Base-by-base conservation (phyloP, 1,284 basidiomycete species). In the Cystobasidiaceae sp. region DNA sequence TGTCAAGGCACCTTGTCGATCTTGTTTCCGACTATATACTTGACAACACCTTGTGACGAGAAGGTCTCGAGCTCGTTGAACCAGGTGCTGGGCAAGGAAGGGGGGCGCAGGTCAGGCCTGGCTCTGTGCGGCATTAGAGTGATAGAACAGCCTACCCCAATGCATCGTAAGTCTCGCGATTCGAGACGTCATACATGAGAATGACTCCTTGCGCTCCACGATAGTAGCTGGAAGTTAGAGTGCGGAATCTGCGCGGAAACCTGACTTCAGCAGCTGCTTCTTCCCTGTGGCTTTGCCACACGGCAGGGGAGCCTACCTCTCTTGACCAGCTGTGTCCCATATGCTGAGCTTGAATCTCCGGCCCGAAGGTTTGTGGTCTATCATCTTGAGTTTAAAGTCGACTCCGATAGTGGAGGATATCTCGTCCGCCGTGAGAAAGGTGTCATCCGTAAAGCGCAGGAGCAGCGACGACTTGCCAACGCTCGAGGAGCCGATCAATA, bases 11-110 rank as follows among this genome's bases (percentile, higher is more conserved):
- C 89, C 83, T 93, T 93, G 80, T 97, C 94, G 4, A 94, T 82
- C 78, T 97, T 98, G 79, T 98, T 98, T 7, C 83, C 84, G 1
- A 97, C 92, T 28, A 98, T 83, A 73, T 97, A 91, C 82, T 93
- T 91, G 54, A 93, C 89, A 13, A 62, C 63, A 23, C 49, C 54
- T 41, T 68, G 71, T 8, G 70, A 71, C 52, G 93, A 90, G 74
- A 97, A 97, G 25, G 90, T 94, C 74, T 96, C 91, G 9, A 98
- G 85, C 76, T 98, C 94, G 56, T 85, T 85, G 77, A 90, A 92
- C 94, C 96, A 98, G 60, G 66, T 66, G 86, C 61, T 64, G 30
- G 21, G 23, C 9, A 32, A 4, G 21, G 11, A 23, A 2, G 11
- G 21, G 2, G 19, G n/a, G 8, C 0, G 6, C 17, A n/a, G 28